Evolutionary conservation across 768 basidiomycete genomes (phyloP).

Genomic region (Mycena capillaripes): DNA sequence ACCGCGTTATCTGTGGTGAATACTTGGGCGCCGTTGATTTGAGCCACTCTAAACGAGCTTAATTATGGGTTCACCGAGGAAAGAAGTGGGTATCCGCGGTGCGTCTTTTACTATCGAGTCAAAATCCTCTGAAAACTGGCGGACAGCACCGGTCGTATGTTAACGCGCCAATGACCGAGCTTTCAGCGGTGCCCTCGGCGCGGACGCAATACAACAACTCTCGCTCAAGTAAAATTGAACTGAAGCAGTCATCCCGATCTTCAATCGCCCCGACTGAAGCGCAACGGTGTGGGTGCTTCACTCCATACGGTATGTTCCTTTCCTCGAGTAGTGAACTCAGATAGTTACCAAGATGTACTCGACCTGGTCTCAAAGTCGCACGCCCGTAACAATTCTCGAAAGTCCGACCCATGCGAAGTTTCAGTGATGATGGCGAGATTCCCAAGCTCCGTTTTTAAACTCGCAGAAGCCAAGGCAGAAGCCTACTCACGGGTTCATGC

Average conservation of each 20-base stretch:
- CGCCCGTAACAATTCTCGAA: too few relatives aligned
- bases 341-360: neutral
- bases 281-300: too few relatives aligned
- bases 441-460: neutral
- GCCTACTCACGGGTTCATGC: conserved; percentile 12
- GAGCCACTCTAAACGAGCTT: too few relatives aligned
- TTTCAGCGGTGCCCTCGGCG: neutral
- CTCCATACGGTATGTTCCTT: too few relatives aligned
- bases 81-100: too few relatives aligned
- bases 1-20: neutral
- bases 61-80: too few relatives aligned
- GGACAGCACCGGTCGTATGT: neutral
- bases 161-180: neutral
- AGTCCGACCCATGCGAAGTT: neutral
- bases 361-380: too few relatives aligned
- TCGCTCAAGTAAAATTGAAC: neutral
- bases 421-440: neutral
- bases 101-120: too few relatives aligned
- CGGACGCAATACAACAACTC: neutral
- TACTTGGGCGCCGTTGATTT: neutral
- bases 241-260: too few relatives aligned
- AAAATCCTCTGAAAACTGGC: neutral
- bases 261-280: too few relatives aligned
- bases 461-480: conserved; percentile 1
- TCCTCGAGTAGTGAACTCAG: neutral